Conservation (phyloP, 176 grass and related monocot genomes). For the Phoenix roebelenii region DNA sequence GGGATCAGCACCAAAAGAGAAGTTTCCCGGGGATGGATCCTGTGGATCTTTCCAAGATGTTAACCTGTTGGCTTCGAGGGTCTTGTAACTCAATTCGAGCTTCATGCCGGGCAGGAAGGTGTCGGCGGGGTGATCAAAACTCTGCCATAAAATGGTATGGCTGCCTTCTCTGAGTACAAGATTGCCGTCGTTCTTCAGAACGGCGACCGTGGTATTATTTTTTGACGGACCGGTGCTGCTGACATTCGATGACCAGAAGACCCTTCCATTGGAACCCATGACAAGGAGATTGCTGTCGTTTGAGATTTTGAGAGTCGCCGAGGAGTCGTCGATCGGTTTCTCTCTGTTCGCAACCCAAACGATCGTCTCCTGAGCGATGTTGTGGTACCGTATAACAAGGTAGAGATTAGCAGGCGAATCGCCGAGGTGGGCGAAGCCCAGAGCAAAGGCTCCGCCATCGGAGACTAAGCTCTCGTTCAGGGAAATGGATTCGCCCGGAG, state of each 20-base stretch:
- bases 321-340: conserved; percentile 8
- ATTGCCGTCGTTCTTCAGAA: conserved; percentile 22
- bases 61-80: neutral
- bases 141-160: conserved; percentile 23
- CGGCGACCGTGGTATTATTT: neutral
- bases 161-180: conserved; percentile 9
- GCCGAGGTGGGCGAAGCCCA: conserved; percentile 39
- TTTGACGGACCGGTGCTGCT: neutral
- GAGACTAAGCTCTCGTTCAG: conserved; percentile 20
- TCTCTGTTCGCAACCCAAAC: conserved; percentile 51
- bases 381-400: conserved; percentile 37
- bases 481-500: conserved; percentile 17
- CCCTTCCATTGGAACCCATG: conserved; percentile 2
- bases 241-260: conserved; percentile 26
- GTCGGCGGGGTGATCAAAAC: conserved; percentile 20
- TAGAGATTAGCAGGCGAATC: conserved; percentile 10
- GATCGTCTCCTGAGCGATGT: conserved; percentile 11
- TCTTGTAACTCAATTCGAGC: conserved; percentile 9
- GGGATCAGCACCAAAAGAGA: neutral
- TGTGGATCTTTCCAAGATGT: conserved; percentile 6
- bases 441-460: conserved; percentile 18
- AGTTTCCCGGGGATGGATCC: conserved; percentile 2
- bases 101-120: conserved; percentile 31
- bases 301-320: conserved; percentile 2
- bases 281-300: conserved; percentile 23